Percentiles rank a stretch among this genome's conserved stretches.
Evolutionary conservation across 495 filamentous ascomycete species (phyloP).

Genomic region (Bacidia gigantensis): DNA sequence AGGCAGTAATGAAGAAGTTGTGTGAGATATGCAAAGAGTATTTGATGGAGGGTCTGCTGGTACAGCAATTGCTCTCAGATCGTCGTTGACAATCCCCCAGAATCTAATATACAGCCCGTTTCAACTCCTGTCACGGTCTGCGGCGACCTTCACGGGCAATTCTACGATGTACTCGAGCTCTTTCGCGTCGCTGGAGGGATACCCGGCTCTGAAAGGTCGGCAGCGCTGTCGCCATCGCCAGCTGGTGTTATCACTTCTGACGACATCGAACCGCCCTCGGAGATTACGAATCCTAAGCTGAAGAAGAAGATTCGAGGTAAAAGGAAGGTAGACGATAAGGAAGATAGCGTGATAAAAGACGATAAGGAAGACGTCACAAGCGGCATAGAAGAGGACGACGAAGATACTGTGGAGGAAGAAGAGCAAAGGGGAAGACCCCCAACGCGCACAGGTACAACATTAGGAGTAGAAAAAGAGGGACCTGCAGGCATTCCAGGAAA

Average conservation of each 20-base stretch:
- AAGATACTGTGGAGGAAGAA: constrained; percentile 30
- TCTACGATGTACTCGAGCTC: constrained; percentile 93
- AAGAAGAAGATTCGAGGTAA: constrained; percentile 60
- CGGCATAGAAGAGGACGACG: constrained; percentile 29
- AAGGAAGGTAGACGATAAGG: constrained; percentile 32
- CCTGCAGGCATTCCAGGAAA: constrained; percentile 44
- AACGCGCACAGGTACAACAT: constrained; percentile 27
- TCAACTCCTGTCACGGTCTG: constrained; percentile 94
- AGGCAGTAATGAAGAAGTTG: constrained; percentile 92
- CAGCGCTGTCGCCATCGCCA: constrained; percentile 47
- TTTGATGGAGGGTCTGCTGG: constrained; percentile 75
- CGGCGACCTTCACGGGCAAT: constrained; percentile 97
- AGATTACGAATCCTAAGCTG: constrained; percentile 70
- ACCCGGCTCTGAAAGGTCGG: constrained; percentile 56
- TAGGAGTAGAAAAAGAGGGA: constrained; percentile 30
- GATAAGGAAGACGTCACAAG: constrained; percentile 23
- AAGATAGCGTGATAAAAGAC: constrained; percentile 24
- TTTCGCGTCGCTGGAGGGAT: constrained; percentile 94
- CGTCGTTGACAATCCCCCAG: constrained; percentile 29
- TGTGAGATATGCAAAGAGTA: constrained; percentile 98
- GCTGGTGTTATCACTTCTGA: constrained; percentile 62
- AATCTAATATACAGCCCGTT: constrained; percentile 96
- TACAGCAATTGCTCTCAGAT: background rate
- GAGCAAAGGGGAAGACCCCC: constrained; percentile 30
- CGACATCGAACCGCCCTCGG: constrained; percentile 75